Evolutionary conservation across 768 basidiomycete species (phyloP).

Genomic region (Favolaschia claudopus): DNA sequence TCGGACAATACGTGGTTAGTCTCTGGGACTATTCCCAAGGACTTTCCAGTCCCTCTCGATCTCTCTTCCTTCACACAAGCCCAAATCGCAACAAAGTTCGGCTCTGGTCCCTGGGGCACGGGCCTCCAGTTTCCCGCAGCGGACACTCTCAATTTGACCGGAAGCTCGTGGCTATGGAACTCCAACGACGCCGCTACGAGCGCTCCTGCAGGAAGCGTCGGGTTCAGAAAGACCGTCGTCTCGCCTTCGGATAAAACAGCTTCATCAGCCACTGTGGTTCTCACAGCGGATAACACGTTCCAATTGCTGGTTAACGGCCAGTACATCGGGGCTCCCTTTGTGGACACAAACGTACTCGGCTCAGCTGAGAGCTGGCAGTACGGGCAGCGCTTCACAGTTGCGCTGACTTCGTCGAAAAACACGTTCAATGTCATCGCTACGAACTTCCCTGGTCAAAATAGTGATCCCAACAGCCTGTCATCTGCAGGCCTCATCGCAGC

Average conservation of each 20-base stretch:
- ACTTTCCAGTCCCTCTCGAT: not conserved
- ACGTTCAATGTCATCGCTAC: slow-evolving; percentile 12
- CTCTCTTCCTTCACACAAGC: not conserved
- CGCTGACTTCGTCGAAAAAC: slow-evolving; percentile 2
- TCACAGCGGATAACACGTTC: slow-evolving; percentile 19
- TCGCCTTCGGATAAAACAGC: slow-evolving; percentile 1
- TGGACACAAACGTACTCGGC: not conserved
- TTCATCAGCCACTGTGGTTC: slow-evolving; percentile 5
- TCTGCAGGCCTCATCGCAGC: not conserved
- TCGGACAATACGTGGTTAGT: slow-evolving; percentile 13
- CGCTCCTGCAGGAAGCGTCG: slow-evolving; percentile 13
- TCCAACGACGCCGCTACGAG: not conserved
- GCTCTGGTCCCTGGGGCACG: not conserved
- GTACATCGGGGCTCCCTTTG: slow-evolving; percentile 17
- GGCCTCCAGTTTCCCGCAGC: not conserved
- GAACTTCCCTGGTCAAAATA: not conserved
- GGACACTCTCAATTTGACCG: not conserved
- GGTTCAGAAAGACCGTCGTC: slow-evolving; percentile 18
- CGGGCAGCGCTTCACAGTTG: slow-evolving; percentile 15
- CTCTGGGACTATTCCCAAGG: not conserved
- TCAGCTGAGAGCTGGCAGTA: not conserved
- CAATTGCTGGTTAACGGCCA: slow-evolving; percentile 8
- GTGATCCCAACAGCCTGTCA: not conserved
- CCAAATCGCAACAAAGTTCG: not conserved
- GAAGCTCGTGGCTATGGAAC: slow-evolving; percentile 21